A percentile compares a stretch with the other conserved stretches of the same genome.
These are phyloP conservation scores for Cryptococcus maquisensis DNA, from an alignment of 1,284 basidiomycete species.

Conservation along the genomic window DNA sequence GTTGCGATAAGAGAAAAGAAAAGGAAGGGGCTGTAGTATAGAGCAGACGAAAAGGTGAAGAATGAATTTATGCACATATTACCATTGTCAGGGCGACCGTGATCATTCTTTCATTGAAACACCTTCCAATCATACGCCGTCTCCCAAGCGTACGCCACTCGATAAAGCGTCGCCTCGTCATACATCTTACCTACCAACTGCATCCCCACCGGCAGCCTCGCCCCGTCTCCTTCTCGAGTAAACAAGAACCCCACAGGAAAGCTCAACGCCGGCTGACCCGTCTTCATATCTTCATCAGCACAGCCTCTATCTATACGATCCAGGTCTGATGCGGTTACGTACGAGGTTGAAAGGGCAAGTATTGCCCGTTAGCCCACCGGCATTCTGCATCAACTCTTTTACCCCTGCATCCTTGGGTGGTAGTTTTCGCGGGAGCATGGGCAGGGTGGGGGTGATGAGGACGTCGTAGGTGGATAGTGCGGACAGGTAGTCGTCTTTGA, in stretches of 20 bases:
- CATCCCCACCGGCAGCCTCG: constrained; percentile 45
- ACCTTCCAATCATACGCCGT: constrained; percentile 1
- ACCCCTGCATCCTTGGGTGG: constrained; percentile 5
- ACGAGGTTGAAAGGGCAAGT: constrained; percentile 35
- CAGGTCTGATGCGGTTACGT: constrained; percentile 10
- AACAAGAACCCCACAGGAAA: constrained; percentile 44
- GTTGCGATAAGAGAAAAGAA: neutral
- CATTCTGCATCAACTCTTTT: constrained; percentile 20
- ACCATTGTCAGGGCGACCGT: neutral
- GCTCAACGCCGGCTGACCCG: constrained; percentile 9
- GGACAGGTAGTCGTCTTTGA: constrained; percentile 50
- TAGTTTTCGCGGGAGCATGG: constrained; percentile 19
- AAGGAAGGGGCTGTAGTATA: neutral
- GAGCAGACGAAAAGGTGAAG: neutral
- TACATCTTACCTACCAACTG: constrained; percentile 45
- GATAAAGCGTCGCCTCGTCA: constrained; percentile 44
- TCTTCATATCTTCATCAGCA: constrained; percentile 17
- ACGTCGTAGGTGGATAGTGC: constrained; percentile 50
- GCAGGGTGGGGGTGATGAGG: constrained; percentile 52
- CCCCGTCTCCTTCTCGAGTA: constrained; percentile 31
- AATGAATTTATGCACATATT: neutral
- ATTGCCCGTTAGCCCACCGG: constrained; percentile 23
- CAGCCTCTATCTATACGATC: neutral
- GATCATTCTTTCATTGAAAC: neutral
- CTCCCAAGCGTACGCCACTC: constrained; percentile 46